Conservation (phyloP, 2,329 filamentous ascomycete species). For the Arthrobotrys iridis region DNA sequence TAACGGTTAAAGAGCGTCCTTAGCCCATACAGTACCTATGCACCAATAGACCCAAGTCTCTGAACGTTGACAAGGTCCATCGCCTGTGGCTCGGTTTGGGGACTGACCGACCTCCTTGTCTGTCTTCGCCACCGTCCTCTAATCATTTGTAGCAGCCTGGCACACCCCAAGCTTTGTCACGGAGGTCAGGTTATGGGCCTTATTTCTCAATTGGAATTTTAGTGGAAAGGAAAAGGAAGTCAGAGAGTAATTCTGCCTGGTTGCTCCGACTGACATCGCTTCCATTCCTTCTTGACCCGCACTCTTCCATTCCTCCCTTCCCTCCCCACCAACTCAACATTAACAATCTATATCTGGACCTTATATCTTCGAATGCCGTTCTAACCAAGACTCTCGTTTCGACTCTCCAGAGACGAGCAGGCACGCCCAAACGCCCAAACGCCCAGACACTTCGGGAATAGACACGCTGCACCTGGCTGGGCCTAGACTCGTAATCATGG, state of each 20-base stretch:
- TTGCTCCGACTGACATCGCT: too few relatives aligned
- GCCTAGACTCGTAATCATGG: constrained; percentile 15
- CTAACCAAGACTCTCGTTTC: neutral
- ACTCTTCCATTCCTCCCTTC: constrained; percentile 8
- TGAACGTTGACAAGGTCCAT: too few relatives aligned
- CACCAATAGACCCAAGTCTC: too few relatives aligned
- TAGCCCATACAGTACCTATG: neutral
- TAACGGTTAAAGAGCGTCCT: too few relatives aligned
- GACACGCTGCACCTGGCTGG: neutral
- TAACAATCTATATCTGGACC: neutral
- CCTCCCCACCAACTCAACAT: neutral
- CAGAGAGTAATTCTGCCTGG: too few relatives aligned
- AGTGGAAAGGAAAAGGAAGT: too few relatives aligned
- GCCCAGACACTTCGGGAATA: neutral
- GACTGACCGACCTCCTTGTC: constrained; percentile 16
- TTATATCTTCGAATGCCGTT: too few relatives aligned
- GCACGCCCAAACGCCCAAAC: too few relatives aligned
- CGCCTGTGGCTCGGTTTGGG: neutral
- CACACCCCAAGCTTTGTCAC: constrained; percentile 1
- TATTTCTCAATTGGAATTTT: too few relatives aligned
- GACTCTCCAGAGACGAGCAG: too few relatives aligned
- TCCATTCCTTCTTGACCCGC: neutral
- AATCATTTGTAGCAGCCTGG: constrained; percentile 27
- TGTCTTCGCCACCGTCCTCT: constrained; percentile 16
- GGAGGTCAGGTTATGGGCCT: constrained; percentile 10